Base-by-base conservation (phyloP, 2,329 filamentous ascomycete species). In the Epichloe hybrida region DNA sequence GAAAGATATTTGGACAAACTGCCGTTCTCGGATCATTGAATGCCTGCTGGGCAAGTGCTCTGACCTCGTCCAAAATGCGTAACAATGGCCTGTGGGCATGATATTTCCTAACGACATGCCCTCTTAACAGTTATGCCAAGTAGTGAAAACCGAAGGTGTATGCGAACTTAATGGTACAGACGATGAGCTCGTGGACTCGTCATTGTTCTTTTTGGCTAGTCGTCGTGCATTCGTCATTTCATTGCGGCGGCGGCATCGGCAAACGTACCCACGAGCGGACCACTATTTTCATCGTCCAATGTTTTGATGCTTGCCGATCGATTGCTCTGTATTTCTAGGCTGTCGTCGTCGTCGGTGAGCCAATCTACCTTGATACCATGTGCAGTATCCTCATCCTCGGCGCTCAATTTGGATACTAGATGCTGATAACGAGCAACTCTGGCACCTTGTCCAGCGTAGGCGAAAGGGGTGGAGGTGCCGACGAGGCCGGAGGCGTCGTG, bases 401-500 rank as follows among this genome's bases (percentile, higher is more conserved):
- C 64, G 36, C 73, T 74, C 9, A 83, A 71, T 57, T 79, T 81
- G 17, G 79, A 76, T 15, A 83, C 71, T 46, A 84, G 73, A 56
- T 76, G 75, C 57, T 81, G 78, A 61, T 83, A 84, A 50, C 76
- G 76, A 47, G 75, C 69, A 23, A 78, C 64, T 52, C 75, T 73
- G 44, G 74, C 70, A 54, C 80, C 77, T 60, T 80, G 77, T 46
- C 73, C 74, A 48, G 75, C 70, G 57, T 75, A 73, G 27, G 66
- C 67, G 49, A 76, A 77, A 1, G 67, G 67, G 15, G 67, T 57
- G 58, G 63, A 53, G 53, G 62, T 53, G 55, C 66, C 59, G 57
- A 66, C 58, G 56, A 69, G 59, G 54, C 62, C 58, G 48, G 61
- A 58, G 37, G 67, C 64, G 52, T 73, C 72, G 52, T 76, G 73